phyloP scores from a whole-genome alignment of 306 rosid genomes.

The Carpinus fangiana region DNA sequence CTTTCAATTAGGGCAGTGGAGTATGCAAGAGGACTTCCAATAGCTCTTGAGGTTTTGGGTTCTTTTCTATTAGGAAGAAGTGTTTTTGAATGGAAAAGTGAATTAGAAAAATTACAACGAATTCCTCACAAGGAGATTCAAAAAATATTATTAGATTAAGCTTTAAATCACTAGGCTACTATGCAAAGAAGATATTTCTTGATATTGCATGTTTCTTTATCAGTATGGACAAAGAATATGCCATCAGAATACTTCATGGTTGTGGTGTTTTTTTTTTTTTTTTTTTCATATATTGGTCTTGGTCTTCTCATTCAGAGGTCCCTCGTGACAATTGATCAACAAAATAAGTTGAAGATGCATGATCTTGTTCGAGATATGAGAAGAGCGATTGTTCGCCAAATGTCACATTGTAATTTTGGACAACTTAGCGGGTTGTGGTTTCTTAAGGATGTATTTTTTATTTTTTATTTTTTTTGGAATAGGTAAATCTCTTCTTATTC shows the following conservation, averaged over 20 bases:
- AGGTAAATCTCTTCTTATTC: too few species aligned
- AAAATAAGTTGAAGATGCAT: slow-evolving; percentile 24
- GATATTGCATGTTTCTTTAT: slow-evolving; percentile 47
- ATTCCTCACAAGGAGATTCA: slow-evolving; percentile 35
- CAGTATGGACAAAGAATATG: too few species aligned
- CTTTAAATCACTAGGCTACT: slow-evolving; percentile 20
- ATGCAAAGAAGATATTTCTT: slow-evolving; percentile 32
- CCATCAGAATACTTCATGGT: slow-evolving; percentile 26
- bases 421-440: slow-evolving; percentile 29
- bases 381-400: slow-evolving; percentile 31
- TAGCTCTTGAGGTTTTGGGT: slow-evolving; percentile 44
- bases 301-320: slow-evolving; percentile 26
- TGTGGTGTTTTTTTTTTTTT: slow-evolving; percentile 18
- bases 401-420: slow-evolving; percentile 1
- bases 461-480: too few species aligned
- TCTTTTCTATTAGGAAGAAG: slow-evolving; percentile 31
- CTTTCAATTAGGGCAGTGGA: slow-evolving; percentile 12
- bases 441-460: not conserved
- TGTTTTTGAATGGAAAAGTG: slow-evolving; percentile 23
- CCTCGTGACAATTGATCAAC: slow-evolving; percentile 24
- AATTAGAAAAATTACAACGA: slow-evolving; percentile 24
- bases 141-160: slow-evolving; percentile 28
- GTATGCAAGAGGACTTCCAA: slow-evolving; percentile 39
- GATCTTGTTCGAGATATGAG: slow-evolving; percentile 46
- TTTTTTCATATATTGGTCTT: slow-evolving; percentile 29